Evolutionary conservation across 1,139 yeast genomes (phyloP).

Genomic region (Geotrichum reessii): DNA sequence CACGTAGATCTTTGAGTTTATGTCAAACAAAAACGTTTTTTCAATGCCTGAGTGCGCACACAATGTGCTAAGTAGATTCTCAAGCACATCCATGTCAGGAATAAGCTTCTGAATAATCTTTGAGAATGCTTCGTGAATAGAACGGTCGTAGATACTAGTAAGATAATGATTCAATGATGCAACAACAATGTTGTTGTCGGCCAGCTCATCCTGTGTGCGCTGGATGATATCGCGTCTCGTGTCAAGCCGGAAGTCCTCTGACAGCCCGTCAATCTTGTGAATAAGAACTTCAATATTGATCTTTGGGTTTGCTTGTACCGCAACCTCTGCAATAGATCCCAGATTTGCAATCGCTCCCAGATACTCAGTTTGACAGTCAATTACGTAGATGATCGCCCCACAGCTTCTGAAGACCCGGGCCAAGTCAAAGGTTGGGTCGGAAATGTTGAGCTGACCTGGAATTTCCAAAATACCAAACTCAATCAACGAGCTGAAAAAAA

Average conservation of each 20-base stretch:
- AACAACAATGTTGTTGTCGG: slow-evolving; percentile 84
- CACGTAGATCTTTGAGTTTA: slow-evolving; percentile 88
- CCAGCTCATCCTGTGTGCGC: slow-evolving; percentile 84
- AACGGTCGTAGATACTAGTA: slow-evolving; percentile 91
- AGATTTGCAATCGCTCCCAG: slow-evolving; percentile 83
- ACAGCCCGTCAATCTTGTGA: slow-evolving; percentile 90
- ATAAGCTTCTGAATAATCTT: slow-evolving; percentile 86
- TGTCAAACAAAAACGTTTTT: slow-evolving; percentile 86
- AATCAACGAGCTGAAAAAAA: slow-evolving; percentile 50
- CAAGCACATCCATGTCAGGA: slow-evolving; percentile 82
- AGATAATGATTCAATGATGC: slow-evolving; percentile 70
- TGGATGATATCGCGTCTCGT: slow-evolving; percentile 97
- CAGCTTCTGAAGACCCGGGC: slow-evolving; percentile 72
- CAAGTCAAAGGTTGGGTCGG: slow-evolving; percentile 76
- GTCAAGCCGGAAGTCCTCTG: slow-evolving; percentile 89
- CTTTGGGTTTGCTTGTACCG: slow-evolving; percentile 76
- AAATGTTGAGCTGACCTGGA: slow-evolving; percentile 89
- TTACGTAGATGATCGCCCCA: slow-evolving; percentile 92
- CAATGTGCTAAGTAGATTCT: slow-evolving; percentile 79
- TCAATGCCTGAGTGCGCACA: slow-evolving; percentile 89
- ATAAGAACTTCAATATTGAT: slow-evolving; percentile 88
- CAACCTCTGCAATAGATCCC: slow-evolving; percentile 83
- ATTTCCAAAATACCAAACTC: slow-evolving; percentile 91
- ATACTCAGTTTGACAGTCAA: slow-evolving; percentile 88
- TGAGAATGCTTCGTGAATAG: slow-evolving; percentile 92